Base-by-base conservation (phyloP, 768 basidiomycete genomes). In the Scleroderma citrinum region DNA sequence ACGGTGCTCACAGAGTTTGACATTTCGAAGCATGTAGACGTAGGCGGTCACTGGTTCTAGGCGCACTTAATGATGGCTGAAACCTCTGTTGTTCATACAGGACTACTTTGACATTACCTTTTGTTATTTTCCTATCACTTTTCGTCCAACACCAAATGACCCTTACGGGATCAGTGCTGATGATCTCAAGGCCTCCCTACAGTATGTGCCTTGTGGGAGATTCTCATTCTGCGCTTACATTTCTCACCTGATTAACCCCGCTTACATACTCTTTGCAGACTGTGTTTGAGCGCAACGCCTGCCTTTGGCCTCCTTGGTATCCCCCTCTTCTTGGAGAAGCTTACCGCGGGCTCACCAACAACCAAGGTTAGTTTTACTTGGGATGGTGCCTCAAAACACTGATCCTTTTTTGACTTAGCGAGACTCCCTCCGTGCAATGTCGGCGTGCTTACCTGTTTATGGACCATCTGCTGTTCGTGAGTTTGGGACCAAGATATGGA, bases 111-210 rank as follows among this genome's bases (percentile, higher is more conserved):
- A 97, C 59, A 84, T 97, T 62, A 88, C 85, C 0, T 98, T 94
- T 66, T 98, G 96, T 65, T 99, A 99, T 66, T 99, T 97, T 69
- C 96, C 96, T 0, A 98, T 99, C 48, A 91, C 92, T 0, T 99
- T 96, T 71, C 79, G 87, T 50, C 92, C 95, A 8, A 92, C 94
- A 16, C 87, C 92, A 1, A 85, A 92, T 56, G 93, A 98, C 61
- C 92, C 92, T 16, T 93, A 95, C 64, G 87, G 87, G 3, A 94
- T 99, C 51, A 87, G 85, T 3, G 74, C 88, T 0, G 90, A 94
- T 29, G 89, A 98, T 61, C 76, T 99, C 19, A 86, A 87, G 58
- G 55, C 63, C 45, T 73, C 84, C 2, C 75, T 98, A 14, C 75
- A 83, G 88, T 85, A 58, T 37, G 70, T 56, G 23, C 29, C 51